phyloP scores from a whole-genome alignment of 139 green algal genomes.

The Parachlorella kessleri region DNA sequence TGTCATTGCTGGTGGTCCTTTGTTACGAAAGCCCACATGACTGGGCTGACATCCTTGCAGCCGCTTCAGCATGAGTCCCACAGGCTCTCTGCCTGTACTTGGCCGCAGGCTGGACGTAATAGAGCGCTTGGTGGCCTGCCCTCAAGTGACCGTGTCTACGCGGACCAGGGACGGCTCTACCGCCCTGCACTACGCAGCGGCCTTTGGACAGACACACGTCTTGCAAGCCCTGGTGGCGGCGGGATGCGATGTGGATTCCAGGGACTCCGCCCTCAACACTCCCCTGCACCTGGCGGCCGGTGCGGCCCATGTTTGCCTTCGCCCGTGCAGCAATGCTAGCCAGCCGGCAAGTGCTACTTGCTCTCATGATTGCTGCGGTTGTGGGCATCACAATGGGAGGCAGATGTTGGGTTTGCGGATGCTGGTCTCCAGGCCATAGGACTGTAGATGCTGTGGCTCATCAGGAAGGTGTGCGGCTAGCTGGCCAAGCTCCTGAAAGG shows the following conservation, averaged over 20 bases:
- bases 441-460: not conserved
- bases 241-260: constrained; percentile 46
- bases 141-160: constrained; percentile 9
- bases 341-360: too few species aligned
- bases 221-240: constrained; percentile 50
- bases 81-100: not conserved
- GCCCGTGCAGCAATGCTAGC: too few species aligned
- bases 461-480: not conserved
- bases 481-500: too few species aligned
- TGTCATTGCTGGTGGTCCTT: too few species aligned
- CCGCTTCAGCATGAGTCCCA: too few species aligned
- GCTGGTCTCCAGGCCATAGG: too few species aligned
- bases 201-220: constrained; percentile 60
- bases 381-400: too few species aligned
- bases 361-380: too few species aligned
- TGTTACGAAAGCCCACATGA: too few species aligned
- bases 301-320: too few species aligned
- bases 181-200: constrained; percentile 62
- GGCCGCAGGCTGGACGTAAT: not conserved
- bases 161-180: constrained; percentile 60
- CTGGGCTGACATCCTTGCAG: too few species aligned
- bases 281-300: constrained; percentile 64
- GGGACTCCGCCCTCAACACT: constrained; percentile 64
- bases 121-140: not conserved
- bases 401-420: too few species aligned